These are phyloP conservation scores for Davidsoniella virescens DNA, from an alignment of 2,329 filamentous ascomycete species.

Conservation along the genomic window DNA sequence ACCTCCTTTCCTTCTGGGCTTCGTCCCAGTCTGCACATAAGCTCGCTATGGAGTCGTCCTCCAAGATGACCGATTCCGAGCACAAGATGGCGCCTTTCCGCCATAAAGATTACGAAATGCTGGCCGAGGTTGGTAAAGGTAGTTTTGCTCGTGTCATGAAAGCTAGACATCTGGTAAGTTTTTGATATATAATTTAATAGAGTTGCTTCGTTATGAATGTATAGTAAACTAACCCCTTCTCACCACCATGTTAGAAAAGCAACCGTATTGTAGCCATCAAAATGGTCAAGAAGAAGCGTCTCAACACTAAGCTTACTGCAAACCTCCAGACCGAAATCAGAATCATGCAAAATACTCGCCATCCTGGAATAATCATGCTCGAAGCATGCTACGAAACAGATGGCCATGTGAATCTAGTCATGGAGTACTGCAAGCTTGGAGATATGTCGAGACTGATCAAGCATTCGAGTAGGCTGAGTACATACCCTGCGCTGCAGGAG, in stretches of 20 bases:
- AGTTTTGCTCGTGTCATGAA: constrained; percentile 13
- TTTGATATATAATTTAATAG: neutral
- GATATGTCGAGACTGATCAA: constrained; percentile 94
- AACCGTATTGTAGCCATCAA: constrained; percentile 54
- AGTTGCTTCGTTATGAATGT: neutral
- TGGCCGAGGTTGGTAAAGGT: constrained; percentile 10
- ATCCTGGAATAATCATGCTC: constrained; percentile 91
- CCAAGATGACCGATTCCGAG: constrained; percentile 12
- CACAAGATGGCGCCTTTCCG: constrained; percentile 7
- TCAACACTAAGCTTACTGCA: constrained; percentile 92
- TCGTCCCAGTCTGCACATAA: constrained; percentile 2
- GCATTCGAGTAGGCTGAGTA: constrained; percentile 66
- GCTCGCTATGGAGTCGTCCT: constrained; percentile 9
- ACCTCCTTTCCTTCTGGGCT: constrained; percentile 1
- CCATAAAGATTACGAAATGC: constrained; percentile 10
- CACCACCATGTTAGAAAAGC: constrained; percentile 1
- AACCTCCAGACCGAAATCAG: constrained; percentile 92
- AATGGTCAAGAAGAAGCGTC: constrained; percentile 75
- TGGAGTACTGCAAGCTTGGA: constrained; percentile 96
- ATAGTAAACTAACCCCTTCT: neutral
- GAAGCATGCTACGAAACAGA: constrained; percentile 83
- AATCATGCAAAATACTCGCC: constrained; percentile 82
- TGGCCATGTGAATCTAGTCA: constrained; percentile 85
- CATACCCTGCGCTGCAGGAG: constrained; percentile 67
- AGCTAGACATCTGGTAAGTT: constrained; percentile 10